phyloP scores from a whole-genome alignment of 768 basidiomycete species.

The Cyclocybe cylindracea region DNA sequence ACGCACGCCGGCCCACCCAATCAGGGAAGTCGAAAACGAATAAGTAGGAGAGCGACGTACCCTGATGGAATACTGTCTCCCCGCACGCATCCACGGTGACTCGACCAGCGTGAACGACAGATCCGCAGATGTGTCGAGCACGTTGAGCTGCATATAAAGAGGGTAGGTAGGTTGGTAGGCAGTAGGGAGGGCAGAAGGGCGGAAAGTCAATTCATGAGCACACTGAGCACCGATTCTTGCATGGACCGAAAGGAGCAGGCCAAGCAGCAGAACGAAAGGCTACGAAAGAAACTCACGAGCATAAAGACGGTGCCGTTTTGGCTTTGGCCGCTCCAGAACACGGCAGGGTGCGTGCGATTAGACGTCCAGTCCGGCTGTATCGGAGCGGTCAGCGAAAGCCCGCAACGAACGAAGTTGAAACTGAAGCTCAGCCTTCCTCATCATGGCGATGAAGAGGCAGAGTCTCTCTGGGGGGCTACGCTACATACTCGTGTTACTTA shows the following conservation, averaged over 20 bases:
- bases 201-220: too few species aligned
- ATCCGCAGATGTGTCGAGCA: slow-evolving; percentile 52
- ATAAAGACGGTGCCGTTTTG: slow-evolving; percentile 68
- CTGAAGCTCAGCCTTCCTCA: too few species aligned
- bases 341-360: slow-evolving; percentile 55
- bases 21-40: not conserved
- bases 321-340: slow-evolving; percentile 70
- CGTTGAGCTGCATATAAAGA: slow-evolving; percentile 50
- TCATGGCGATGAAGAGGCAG: too few species aligned
- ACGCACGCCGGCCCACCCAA: not conserved
- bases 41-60: slow-evolving; percentile 34
- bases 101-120: slow-evolving; percentile 68
- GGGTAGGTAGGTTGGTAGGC: too few species aligned
- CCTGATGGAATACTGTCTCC: slow-evolving; percentile 63
- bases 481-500: slow-evolving; percentile 27
- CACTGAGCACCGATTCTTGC: too few species aligned
- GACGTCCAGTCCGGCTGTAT: slow-evolving; percentile 42
- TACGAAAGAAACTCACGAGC: slow-evolving; percentile 43
- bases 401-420: not conserved
- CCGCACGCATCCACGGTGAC: slow-evolving; percentile 71
- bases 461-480: too few species aligned
- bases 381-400: slow-evolving; percentile 4
- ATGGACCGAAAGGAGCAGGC: not conserved
- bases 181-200: not conserved
- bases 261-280: not conserved